Evolutionary conservation across 805 yeast species (phyloP).

Genomic region (Yarrowia porcina): DNA sequence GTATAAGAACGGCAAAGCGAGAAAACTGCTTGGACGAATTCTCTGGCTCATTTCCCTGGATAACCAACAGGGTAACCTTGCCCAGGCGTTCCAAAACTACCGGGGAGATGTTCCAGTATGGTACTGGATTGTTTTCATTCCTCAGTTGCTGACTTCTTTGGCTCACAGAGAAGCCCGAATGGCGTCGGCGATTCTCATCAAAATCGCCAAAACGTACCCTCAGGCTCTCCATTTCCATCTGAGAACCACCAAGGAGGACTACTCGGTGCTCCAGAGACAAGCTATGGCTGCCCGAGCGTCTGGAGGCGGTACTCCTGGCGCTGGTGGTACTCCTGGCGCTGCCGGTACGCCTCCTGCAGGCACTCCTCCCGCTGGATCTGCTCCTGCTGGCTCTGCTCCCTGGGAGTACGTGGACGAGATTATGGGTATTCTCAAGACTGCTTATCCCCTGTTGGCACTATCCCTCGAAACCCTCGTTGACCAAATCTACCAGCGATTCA

Average conservation of each 20-base stretch:
- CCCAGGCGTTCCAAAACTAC: conserved; percentile 85
- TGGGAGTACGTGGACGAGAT: conserved; percentile 93
- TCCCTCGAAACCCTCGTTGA: conserved; percentile 94
- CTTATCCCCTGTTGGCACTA: conserved; percentile 88
- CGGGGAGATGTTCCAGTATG: conserved; percentile 97
- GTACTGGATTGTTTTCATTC: conserved; percentile 98
- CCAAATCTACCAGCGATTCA: conserved; percentile 90
- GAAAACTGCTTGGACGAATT: conserved; percentile 82
- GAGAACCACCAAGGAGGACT: conserved; percentile 92
- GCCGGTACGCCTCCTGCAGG: background rate
- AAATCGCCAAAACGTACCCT: conserved; percentile 95
- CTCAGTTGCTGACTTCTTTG: conserved; percentile 83
- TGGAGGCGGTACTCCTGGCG: background rate
- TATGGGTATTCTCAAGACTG: conserved; percentile 92
- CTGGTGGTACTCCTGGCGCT: background rate
- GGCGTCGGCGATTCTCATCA: conserved; percentile 80
- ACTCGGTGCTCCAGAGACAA: conserved; percentile 80
- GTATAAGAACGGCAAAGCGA: conserved; percentile 86
- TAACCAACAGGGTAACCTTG: conserved; percentile 73
- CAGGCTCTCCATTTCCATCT: conserved; percentile 96
- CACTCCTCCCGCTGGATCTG: conserved; percentile 16
- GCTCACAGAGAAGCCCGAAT: conserved; percentile 88
- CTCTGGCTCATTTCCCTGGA: conserved; percentile 92
- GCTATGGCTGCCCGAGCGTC: conserved; percentile 45
- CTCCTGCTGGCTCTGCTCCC: conserved; percentile 53